Conservation (phyloP, 306 rosid genomes). For the Datisca glomerata region DNA sequence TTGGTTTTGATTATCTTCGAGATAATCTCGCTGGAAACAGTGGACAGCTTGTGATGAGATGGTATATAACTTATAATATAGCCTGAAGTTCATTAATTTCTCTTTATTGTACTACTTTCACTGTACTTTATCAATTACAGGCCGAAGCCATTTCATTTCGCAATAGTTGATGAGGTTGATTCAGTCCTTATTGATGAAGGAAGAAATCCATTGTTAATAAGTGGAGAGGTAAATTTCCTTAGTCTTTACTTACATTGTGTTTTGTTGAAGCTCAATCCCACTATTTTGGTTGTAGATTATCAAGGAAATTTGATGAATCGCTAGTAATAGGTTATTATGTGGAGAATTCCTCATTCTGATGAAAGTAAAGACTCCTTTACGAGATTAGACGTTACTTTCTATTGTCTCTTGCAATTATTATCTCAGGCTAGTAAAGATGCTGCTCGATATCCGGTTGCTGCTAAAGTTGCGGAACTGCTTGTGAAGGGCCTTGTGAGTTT, state of each 20-base stretch:
- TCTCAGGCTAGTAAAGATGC: slow-evolving; percentile 88
- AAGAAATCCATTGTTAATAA: slow-evolving; percentile 90
- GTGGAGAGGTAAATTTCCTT: slow-evolving; percentile 64
- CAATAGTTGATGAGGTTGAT: slow-evolving; percentile 95
- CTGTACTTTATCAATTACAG: slow-evolving; percentile 32
- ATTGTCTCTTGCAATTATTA: slow-evolving; percentile 18
- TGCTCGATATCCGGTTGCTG: slow-evolving; percentile 91
- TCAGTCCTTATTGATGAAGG: slow-evolving; percentile 96
- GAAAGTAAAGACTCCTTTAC: no score
- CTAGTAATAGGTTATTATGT: no score
- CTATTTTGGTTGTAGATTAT: slow-evolving; percentile 14
- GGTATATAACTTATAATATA: slow-evolving; percentile 39
- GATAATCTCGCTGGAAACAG: slow-evolving; percentile 90
- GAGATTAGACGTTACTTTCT: no score
- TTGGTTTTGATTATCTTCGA: slow-evolving; percentile 95
- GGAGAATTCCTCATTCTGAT: no score
- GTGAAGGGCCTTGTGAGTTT: slow-evolving; percentile 55
- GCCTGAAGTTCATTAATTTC: slow-evolving; percentile 4
- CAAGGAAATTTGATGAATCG: no score
- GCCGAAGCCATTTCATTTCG: slow-evolving; percentile 97
- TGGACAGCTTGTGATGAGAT: slow-evolving; percentile 92
- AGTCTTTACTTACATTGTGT: background rate
- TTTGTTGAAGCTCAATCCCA: slow-evolving; percentile 2
- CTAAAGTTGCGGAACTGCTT: slow-evolving; percentile 92
- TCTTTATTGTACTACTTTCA: slow-evolving; percentile 9